A percentile compares a stretch with the other conserved stretches of the same genome.
Evolutionary conservation across 2,329 filamentous ascomycete species (phyloP).

Genomic region (Aciculosporium take): DNA sequence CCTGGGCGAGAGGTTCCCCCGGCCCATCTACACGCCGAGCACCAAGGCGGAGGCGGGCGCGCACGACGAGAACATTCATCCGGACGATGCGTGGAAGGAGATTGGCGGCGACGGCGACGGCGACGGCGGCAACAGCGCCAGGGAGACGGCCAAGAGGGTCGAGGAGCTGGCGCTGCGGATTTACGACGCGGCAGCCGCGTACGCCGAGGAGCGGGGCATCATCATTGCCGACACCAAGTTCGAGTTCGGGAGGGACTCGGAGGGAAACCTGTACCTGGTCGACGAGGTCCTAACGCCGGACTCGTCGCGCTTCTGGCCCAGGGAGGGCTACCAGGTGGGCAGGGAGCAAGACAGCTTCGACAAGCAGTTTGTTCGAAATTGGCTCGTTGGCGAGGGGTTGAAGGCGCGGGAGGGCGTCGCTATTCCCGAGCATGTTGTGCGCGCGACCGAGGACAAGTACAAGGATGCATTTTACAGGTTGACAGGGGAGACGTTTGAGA

Average conservation of each 20-base stretch:
- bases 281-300: conserved; percentile 82
- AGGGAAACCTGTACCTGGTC: conserved; percentile 31
- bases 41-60: conserved; percentile 72
- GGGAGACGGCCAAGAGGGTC: conserved; percentile 18
- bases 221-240: conserved; percentile 30
- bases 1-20: conserved; percentile 55
- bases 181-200: conserved; percentile 37
- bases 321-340: conserved; percentile 48
- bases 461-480: conserved; percentile 32
- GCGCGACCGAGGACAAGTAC: conserved; percentile 9
- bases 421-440: conserved; percentile 44
- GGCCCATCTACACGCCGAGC: conserved; percentile 53
- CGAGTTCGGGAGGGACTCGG: conserved; percentile 38
- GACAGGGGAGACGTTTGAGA: conserved; percentile 36
- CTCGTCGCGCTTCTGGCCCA: conserved; percentile 76
- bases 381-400: conserved; percentile 57
- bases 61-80: conserved; percentile 76
- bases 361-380: conserved; percentile 75
- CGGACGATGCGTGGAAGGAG: conserved; percentile 41
- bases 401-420: conserved; percentile 31
- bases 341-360: conserved; percentile 72
- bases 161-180: conserved; percentile 18
- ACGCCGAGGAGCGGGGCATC: conserved; percentile 34
- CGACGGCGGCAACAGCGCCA: too few species aligned
- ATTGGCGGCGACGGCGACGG: too few species aligned